Base-by-base conservation (phyloP, 768 basidiomycete species). In the Boletus pseudopeckii region DNA sequence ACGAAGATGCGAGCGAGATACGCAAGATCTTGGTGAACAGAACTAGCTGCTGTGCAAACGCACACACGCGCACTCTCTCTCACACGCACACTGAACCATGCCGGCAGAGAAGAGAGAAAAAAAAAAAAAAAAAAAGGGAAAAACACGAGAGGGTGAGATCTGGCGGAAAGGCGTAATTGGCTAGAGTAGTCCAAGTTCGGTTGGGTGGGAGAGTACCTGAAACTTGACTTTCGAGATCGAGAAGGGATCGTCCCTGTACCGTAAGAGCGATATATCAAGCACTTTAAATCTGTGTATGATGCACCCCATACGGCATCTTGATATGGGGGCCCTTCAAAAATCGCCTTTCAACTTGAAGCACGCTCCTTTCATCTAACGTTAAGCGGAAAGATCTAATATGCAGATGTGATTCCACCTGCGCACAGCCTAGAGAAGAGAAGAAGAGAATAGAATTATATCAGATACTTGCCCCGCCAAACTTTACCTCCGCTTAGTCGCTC, bases 241-340 rank as follows among this genome's bases (percentile, higher is more conserved):
- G 68, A 66, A 56, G 57, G 62, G 70, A 70, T 70, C 69, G 71
- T 65, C 69, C 70, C 70, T 70, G 62, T 70, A 64, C 51, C 69
- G 69, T 70, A 70, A 70, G 30, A 18, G 37, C 42, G 55, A 70
- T 70, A 71, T 65, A 70, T 65, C 66, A 70, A 66, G 66, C 44
- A 63, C 55, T 55, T 51, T 58, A 65, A 67, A 71, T 71, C 65
- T 65, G 65, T 40, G 54, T 69, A 69, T 69, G 68, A 71, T 63
- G 59, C 66, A 58, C 47, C 60, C 54, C 56, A 59, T 71, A 70
- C 68, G 68, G 68, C 68, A 71, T 67, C 65, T 51, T 60, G 69
- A 65, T 67, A 66, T 61, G 55, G 58, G 53, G 57, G 45, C 48
- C 60, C 57, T 59, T 49, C 57, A 69, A 57, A 24, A 62, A 65